phyloP scores from a whole-genome alignment of 148 eudicot genomes.

The Rhododendron henanense region DNA sequence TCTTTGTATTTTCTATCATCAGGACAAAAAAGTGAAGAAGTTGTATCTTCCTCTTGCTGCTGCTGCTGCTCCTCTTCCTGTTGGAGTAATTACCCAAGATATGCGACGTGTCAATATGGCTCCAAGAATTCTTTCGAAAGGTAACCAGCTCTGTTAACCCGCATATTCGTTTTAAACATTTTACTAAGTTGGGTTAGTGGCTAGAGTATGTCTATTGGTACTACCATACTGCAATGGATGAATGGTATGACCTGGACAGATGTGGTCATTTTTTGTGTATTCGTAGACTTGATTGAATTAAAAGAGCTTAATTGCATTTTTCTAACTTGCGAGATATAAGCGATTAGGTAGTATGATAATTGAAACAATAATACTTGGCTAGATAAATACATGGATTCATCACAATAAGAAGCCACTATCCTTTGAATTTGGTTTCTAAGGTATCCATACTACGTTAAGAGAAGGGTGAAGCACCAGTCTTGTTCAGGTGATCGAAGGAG shows the following conservation, averaged over 20 bases:
- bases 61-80: constrained; percentile 62
- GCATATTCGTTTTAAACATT: not conserved
- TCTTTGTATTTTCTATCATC: constrained; percentile 16
- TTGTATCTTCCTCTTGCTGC: constrained; percentile 79
- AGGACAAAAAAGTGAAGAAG: constrained; percentile 78
- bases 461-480: too few relatives aligned
- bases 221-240: too few relatives aligned
- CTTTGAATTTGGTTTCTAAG: too few relatives aligned
- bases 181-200: too few relatives aligned
- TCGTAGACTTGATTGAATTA: not conserved
- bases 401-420: too few relatives aligned
- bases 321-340: not conserved
- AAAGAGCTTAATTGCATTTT: not conserved
- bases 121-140: constrained; percentile 81
- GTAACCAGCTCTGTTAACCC: constrained; percentile 27
- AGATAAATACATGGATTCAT: too few relatives aligned
- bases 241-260: not conserved
- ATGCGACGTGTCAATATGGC: constrained; percentile 75
- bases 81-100: constrained; percentile 74
- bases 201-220: too few relatives aligned
- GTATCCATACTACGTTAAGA: too few relatives aligned
- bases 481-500: too few relatives aligned
- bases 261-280: not conserved
- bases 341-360: not conserved
- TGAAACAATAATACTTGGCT: too few relatives aligned